Evolutionary conservation across 2,329 filamentous ascomycete species (phyloP).

Genomic region (Grosmannia huntii): DNA sequence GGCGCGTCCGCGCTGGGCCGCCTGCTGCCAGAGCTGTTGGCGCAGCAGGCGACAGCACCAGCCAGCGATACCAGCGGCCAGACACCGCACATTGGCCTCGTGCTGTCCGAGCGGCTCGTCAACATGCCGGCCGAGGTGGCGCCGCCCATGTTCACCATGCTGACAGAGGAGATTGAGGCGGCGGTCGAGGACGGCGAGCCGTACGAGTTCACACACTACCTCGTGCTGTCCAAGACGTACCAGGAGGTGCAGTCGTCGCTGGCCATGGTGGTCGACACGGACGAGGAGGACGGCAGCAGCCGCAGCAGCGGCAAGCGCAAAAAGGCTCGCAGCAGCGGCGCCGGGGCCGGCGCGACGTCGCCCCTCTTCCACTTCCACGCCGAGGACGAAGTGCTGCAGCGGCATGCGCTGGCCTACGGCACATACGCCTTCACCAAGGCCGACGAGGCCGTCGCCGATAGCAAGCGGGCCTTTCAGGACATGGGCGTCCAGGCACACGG

Average conservation of each 20-base stretch:
- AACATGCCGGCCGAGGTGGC: conserved; percentile 93
- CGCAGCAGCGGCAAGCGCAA: conserved; percentile 33
- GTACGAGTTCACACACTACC: conserved; percentile 85
- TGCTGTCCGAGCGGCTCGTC: conserved; percentile 87
- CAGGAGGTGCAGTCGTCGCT: conserved; percentile 73
- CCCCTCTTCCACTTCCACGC: conserved; percentile 85
- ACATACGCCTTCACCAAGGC: conserved; percentile 70
- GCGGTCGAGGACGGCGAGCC: conserved; percentile 85
- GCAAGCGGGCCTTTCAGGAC: conserved; percentile 90
- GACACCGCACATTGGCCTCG: conserved; percentile 72
- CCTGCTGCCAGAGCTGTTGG: conserved; percentile 34
- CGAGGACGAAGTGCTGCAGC: conserved; percentile 82
- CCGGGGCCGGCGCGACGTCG: conserved; percentile 20
- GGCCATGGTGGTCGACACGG: conserved; percentile 26
- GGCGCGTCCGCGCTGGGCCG: conserved; percentile 38
- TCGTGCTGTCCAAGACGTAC: conserved; percentile 88
- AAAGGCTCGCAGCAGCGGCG: conserved; percentile 33
- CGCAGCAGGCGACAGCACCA: neutral
- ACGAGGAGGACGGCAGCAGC: conserved; percentile 51
- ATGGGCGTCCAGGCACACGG: conserved; percentile 76
- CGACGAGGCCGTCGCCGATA: conserved; percentile 72
- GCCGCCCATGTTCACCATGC: conserved; percentile 89
- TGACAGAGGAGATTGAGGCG: conserved; percentile 79
- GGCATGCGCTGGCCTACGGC: conserved; percentile 56
- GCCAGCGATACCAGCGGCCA: too few species aligned